phyloP scores from a whole-genome alignment of 768 basidiomycete genomes.

The Mycena capillaripes region DNA sequence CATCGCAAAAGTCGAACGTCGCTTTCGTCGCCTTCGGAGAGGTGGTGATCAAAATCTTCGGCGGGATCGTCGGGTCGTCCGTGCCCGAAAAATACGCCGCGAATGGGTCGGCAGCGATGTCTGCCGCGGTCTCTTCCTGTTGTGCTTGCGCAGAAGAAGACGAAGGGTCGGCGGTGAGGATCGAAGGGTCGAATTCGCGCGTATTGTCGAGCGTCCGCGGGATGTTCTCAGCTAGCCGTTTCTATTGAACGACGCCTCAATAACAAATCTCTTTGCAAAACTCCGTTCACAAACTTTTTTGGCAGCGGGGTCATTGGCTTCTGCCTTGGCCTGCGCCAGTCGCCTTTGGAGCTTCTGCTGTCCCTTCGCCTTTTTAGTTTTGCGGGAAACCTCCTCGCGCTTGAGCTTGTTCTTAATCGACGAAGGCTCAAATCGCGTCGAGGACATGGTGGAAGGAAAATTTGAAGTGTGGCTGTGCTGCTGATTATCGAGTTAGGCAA shows the following conservation, averaged over 20 bases:
- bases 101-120: conserved; percentile 83
- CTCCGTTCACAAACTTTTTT: conserved; percentile 73
- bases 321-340: conserved; percentile 82
- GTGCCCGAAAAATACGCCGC: conserved; percentile 80
- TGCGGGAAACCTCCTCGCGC: conserved; percentile 81
- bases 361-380: conserved; percentile 81
- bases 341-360: conserved; percentile 87
- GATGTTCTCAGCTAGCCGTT: conserved; percentile 87
- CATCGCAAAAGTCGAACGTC: conserved; percentile 95
- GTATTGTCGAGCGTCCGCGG: conserved; percentile 95
- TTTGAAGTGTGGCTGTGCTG: conserved; percentile 14
- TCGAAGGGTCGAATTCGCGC: conserved; percentile 85
- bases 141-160: conserved; percentile 41
- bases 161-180: conserved; percentile 70
- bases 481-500: too few relatives aligned
- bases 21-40: conserved; percentile 89
- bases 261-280: not conserved
- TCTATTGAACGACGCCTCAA: conserved; percentile 57
- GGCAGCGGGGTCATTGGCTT: conserved; percentile 79
- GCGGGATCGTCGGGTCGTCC: conserved; percentile 79
- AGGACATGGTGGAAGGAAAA: conserved; percentile 58
- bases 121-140: conserved; percentile 71
- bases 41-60: conserved; percentile 93
- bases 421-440: conserved; percentile 72
- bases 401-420: conserved; percentile 91